phyloP scores from a whole-genome alignment of 768 basidiomycete species.

The Boletus barrowsii region DNA sequence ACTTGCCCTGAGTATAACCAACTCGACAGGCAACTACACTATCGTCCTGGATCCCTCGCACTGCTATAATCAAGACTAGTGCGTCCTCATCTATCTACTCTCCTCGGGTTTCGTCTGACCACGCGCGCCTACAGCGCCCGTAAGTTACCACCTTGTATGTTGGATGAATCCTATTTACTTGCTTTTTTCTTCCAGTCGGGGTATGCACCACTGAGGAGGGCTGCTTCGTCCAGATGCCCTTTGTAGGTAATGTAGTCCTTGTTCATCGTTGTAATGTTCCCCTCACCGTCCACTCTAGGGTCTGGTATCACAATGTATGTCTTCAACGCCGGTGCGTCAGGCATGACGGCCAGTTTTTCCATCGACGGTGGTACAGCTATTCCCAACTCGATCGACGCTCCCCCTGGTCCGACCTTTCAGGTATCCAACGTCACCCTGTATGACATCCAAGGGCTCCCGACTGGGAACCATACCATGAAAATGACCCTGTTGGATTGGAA shows the following conservation, averaged over 20 bases:
- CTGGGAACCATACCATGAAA: constrained; percentile 15
- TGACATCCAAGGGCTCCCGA: constrained; percentile 13
- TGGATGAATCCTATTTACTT: background rate
- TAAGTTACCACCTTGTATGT: constrained; percentile 3
- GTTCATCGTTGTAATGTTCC: background rate
- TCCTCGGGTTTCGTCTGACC: background rate
- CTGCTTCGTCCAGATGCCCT: constrained; percentile 21
- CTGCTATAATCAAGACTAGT: constrained; percentile 28
- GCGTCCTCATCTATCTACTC: background rate
- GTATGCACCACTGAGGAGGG: constrained; percentile 11
- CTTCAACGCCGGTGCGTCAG: constrained; percentile 16
- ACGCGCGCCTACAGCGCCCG: constrained; percentile 10
- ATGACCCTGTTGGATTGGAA: constrained; percentile 25
- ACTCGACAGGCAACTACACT: constrained; percentile 18
- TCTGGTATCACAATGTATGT: constrained; percentile 29
- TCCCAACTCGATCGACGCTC: background rate
- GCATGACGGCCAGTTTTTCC: constrained; percentile 23
- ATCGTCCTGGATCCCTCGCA: constrained; percentile 16
- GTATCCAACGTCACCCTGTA: constrained; percentile 21
- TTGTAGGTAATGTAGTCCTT: constrained; percentile 9
- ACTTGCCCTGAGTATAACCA: constrained; percentile 6
- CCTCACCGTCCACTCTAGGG: constrained; percentile 9
- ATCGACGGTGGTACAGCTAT: constrained; percentile 11
- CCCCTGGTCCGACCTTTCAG: constrained; percentile 16
- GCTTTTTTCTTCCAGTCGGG: constrained; percentile 6